Conservation (phyloP, 2,329 filamentous ascomycete species). For the Lecanosticta acicola region DNA sequence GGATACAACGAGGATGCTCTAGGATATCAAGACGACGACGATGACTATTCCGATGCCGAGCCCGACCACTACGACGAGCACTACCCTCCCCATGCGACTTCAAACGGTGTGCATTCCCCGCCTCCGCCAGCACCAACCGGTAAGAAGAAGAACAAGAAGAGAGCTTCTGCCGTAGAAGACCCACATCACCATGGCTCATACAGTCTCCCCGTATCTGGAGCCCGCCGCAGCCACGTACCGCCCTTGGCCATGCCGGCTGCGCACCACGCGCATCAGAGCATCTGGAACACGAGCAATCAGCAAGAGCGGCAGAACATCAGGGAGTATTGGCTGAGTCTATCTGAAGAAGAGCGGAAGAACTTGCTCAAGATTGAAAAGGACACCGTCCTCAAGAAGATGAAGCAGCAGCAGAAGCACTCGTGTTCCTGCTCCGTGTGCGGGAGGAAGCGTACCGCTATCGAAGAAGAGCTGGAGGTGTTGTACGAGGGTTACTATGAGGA, state of each 20-base stretch:
- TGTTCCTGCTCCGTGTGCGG: slow-evolving; percentile 98
- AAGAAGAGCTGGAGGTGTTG: slow-evolving; percentile 93
- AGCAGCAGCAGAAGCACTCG: slow-evolving; percentile 98
- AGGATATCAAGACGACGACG: slow-evolving; percentile 40
- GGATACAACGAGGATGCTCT: slow-evolving; percentile 40
- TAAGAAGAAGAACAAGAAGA: slow-evolving; percentile 62
- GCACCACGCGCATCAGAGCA: slow-evolving; percentile 54
- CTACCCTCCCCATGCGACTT: slow-evolving; percentile 30
- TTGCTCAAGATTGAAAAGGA: slow-evolving; percentile 98
- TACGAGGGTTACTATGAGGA: slow-evolving; percentile 99
- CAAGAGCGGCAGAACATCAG: slow-evolving; percentile 97
- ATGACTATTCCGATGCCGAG: slow-evolving; percentile 31
- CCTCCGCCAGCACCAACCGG: slow-evolving; percentile 9
- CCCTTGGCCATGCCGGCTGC: slow-evolving; percentile 21
- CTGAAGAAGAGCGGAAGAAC: slow-evolving; percentile 89
- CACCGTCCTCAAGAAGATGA: slow-evolving; percentile 97
- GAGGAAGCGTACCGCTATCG: slow-evolving; percentile 90
- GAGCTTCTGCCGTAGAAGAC: slow-evolving; percentile 35
- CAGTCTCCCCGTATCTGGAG: slow-evolving; percentile 22
- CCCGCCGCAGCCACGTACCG: slow-evolving; percentile 16
- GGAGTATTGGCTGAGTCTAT: slow-evolving; percentile 92
- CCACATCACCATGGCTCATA: slow-evolving; percentile 12
- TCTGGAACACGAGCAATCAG: slow-evolving; percentile 93
- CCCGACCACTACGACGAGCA: slow-evolving; percentile 18
- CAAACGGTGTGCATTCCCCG: slow-evolving; percentile 37